Evolutionary conservation across 2,329 filamentous ascomycete species (phyloP).

Genomic region (Colletotrichum phormii): DNA sequence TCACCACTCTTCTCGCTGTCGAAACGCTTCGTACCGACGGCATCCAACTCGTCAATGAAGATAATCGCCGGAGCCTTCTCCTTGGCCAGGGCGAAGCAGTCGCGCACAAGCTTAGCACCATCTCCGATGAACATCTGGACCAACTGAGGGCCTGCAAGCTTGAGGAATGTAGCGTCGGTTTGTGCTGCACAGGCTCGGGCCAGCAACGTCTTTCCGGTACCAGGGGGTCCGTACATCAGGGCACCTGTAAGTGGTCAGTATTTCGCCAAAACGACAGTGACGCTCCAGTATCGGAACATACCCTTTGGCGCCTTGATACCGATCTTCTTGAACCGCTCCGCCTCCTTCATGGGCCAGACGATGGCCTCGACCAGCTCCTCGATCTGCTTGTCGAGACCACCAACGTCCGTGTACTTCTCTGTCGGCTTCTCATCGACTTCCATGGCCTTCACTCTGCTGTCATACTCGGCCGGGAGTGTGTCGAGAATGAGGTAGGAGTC

Average conservation of each 20-base stretch:
- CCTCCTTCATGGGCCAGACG: slow-evolving; percentile 99
- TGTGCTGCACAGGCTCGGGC: slow-evolving; percentile 97
- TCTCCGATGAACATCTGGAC: slow-evolving; percentile 99
- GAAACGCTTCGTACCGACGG: slow-evolving; percentile 98
- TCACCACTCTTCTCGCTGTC: slow-evolving; percentile 98
- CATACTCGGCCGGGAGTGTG: slow-evolving; percentile 96
- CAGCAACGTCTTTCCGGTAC: slow-evolving; percentile 90
- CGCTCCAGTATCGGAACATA: slow-evolving; percentile 55
- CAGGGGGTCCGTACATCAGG: slow-evolving; percentile 95
- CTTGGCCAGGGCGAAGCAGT: slow-evolving; percentile 97
- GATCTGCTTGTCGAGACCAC: slow-evolving; percentile 98
- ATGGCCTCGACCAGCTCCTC: slow-evolving; percentile 98
- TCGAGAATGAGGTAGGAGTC: slow-evolving; percentile 98
- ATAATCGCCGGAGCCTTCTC: slow-evolving; percentile 99
- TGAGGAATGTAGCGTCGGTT: slow-evolving; percentile 98
- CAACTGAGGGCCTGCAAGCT: slow-evolving; percentile 95
- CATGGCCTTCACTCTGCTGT: slow-evolving; percentile 99
- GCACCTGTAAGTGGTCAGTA: slow-evolving; percentile 71
- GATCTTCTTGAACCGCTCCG: slow-evolving; percentile 99
- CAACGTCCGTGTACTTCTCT: slow-evolving; percentile 98
- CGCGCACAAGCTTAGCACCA: slow-evolving; percentile 95
- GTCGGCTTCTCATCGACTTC: slow-evolving; percentile 99
- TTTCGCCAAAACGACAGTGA: neutral
- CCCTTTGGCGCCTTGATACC: slow-evolving; percentile 99
- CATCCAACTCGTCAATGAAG: slow-evolving; percentile 98